phyloP scores from a whole-genome alignment of 2,329 filamentous ascomycete species.

The Aspergillus fijiensis region DNA sequence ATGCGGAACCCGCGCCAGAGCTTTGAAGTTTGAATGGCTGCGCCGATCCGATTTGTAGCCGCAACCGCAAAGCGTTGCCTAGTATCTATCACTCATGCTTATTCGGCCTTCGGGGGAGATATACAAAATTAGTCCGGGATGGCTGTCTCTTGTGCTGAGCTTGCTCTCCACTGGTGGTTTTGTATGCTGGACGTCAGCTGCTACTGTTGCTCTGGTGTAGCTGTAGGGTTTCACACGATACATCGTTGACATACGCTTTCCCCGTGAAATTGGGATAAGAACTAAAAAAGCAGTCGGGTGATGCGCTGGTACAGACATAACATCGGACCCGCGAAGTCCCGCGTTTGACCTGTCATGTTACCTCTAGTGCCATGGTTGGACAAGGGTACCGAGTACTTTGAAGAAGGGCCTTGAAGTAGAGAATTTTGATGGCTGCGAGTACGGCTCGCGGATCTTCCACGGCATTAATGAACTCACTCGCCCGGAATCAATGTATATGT shows the following conservation, averaged over 20 bases:
- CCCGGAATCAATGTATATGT: background rate
- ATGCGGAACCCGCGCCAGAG: constrained; percentile 4
- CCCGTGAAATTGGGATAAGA: background rate
- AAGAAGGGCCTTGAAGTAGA: background rate
- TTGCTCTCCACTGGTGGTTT: background rate
- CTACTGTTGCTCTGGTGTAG: background rate
- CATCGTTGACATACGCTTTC: background rate
- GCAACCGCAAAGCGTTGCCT: background rate
- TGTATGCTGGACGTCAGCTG: background rate
- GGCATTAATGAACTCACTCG: background rate
- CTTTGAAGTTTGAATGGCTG: background rate
- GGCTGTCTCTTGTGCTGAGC: background rate
- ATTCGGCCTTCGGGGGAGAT: background rate
- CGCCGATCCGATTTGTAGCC: background rate
- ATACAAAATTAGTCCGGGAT: background rate
- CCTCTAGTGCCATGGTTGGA: background rate
- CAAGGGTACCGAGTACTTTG: background rate
- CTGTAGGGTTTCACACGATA: background rate
- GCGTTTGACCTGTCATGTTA: background rate
- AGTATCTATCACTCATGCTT: background rate
- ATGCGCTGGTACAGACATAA: background rate
- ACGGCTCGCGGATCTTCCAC: background rate
- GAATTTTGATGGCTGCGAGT: background rate
- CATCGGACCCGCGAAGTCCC: background rate
- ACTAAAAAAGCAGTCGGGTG: background rate